These are phyloP conservation scores for Fusarium chlamydosporum DNA, from an alignment of 2,329 filamentous ascomycete species.

Conservation along the genomic window DNA sequence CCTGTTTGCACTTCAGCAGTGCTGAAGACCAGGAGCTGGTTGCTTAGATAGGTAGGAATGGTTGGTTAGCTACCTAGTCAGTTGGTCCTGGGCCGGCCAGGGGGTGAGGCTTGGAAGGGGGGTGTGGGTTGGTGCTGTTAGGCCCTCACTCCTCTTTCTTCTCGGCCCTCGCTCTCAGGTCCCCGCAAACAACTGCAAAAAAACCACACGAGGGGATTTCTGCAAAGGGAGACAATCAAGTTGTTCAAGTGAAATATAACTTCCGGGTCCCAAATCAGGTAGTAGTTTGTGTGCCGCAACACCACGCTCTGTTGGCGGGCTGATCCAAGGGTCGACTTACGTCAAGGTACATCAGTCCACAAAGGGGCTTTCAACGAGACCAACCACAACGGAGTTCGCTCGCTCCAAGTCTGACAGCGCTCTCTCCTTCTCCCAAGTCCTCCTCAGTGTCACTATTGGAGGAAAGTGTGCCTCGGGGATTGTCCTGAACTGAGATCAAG, in stretches of 20 bases:
- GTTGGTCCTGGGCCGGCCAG: conserved; percentile 46
- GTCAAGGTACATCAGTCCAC: conserved; percentile 52
- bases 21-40: conserved; percentile 46
- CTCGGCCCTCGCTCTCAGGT: conserved; percentile 36
- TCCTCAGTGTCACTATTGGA: conserved; percentile 39
- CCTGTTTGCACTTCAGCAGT: conserved; percentile 42
- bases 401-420: conserved; percentile 34
- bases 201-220: conserved; percentile 34
- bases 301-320: conserved; percentile 44
- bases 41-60: conserved; percentile 45
- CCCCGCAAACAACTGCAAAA: conserved; percentile 48
- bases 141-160: conserved; percentile 42
- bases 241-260: conserved; percentile 46
- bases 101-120: conserved; percentile 46
- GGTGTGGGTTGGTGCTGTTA: conserved; percentile 49
- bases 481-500: neutral
- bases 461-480: conserved; percentile 11
- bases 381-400: conserved; percentile 43
- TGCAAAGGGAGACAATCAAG: conserved; percentile 43
- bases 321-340: conserved; percentile 45
- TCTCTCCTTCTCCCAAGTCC: conserved; percentile 13
- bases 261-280: conserved; percentile 48
- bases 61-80: conserved; percentile 48
- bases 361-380: conserved; percentile 41
- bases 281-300: conserved; percentile 47